Evolutionary conservation across 2,329 filamentous ascomycete species (phyloP), one percentile per base, ranked within the genome.

Genomic region (Colletotrichum eleusines): DNA sequence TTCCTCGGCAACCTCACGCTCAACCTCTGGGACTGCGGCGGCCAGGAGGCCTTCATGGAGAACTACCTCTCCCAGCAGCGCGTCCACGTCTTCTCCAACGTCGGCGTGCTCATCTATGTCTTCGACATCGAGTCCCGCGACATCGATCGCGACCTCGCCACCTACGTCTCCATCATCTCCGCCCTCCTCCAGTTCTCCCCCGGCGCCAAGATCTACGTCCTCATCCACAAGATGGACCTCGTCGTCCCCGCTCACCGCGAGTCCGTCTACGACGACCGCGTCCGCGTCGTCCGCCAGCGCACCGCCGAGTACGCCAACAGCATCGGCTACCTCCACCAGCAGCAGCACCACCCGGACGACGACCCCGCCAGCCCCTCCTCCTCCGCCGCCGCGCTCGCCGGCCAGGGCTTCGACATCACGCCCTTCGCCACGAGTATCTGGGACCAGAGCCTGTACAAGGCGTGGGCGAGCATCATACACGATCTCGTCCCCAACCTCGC

Each of bases 201-300:
- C 40, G 84, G 85, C 3, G 94, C 95, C 73, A 93, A 93, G 79
- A 91, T 99, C 77, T 99, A 98, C 83, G 93, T 96, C 72, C 89
- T 99, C 54, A 93, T 99, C 75, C 96, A 99, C 90, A 99, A 99
- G 83, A 98, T 99, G 93, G 96, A 99, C 80, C 89, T 99, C 33
- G 94, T 98, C 59, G 92, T 95, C 75, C 89, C 91, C 48, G 89
- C 92, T 68, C 89, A 92, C 75, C 92, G 95, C 72, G 91, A 94
- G 78, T 85, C 89, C 69, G 90, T 97, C 73, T 98, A 97, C 81
- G 91, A 95, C 73, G 93, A 97, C 76, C 91, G 94, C 72, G 91
- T 94, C 31, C 86, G 89, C 38, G 85, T 94, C 66, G 93, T 98
- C 73, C 89, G 91, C 69, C 88, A 90, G 73, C 93, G 94, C 77